Conservation (phyloP, 768 basidiomycete species). For the Trametes elegans region DNA sequence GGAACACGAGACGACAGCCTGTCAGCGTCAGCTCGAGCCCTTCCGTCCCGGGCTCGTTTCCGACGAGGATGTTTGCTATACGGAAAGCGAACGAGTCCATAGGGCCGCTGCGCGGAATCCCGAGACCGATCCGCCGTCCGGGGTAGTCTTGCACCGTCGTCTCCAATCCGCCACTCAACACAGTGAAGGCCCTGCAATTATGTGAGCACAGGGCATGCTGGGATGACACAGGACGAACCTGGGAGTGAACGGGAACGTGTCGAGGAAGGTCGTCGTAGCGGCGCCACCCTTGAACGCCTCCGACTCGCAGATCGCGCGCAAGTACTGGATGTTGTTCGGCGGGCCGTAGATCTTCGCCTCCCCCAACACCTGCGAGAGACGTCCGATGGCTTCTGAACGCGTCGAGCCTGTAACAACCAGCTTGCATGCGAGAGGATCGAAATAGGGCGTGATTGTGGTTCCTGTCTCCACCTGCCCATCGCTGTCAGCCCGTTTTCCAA, state of each 20-base stretch:
- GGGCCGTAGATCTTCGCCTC: constrained; percentile 51
- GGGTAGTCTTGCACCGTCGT: constrained; percentile 59
- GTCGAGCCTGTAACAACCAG: constrained; percentile 49
- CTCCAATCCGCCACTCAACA: constrained; percentile 54
- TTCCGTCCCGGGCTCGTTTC: constrained; percentile 50
- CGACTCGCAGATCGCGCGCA: constrained; percentile 43
- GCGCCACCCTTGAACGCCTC: constrained; percentile 40
- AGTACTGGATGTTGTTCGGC: constrained; percentile 56
- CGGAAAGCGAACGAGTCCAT: constrained; percentile 60
- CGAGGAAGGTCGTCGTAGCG: constrained; percentile 50
- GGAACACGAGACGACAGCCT: constrained; percentile 51
- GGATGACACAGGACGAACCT: constrained; percentile 30
- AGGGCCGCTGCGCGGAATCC: constrained; percentile 62
- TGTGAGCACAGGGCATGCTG: background rate
- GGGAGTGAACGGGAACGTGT: constrained; percentile 41
- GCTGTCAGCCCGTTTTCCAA: background rate
- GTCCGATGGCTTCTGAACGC: constrained; percentile 43
- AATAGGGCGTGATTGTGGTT: constrained; percentile 48
- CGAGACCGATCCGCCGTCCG: constrained; percentile 49
- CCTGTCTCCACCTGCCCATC: constrained; percentile 35
- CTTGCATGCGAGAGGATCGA: constrained; percentile 61
- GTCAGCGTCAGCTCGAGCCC: constrained; percentile 53
- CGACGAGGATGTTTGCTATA: constrained; percentile 56
- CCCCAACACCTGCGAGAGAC: constrained; percentile 40
- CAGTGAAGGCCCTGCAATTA: constrained; percentile 44